Percentiles rank a stretch among this genome's conserved stretches.
Conservation (phyloP, 2,329 filamentous ascomycete species). For the Mycogone perniciosa region DNA sequence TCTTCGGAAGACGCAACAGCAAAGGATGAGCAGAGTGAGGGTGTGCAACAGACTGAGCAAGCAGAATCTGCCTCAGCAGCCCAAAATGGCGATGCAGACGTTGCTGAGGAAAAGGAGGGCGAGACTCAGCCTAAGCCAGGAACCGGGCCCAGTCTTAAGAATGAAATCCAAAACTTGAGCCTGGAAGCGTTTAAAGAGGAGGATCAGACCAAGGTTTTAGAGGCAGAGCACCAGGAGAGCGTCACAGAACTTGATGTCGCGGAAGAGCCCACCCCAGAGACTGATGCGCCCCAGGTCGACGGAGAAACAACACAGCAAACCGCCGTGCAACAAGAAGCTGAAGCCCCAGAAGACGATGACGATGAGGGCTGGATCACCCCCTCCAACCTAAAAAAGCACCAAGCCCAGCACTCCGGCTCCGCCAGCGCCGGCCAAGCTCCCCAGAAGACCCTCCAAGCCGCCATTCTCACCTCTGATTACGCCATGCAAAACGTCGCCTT, state of each 20-base stretch:
- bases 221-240: neutral
- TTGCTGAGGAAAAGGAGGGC: neutral
- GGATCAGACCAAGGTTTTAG: neutral
- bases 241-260: neutral
- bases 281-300: neutral
- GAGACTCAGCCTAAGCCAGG: slow-evolving; percentile 17
- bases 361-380: slow-evolving; percentile 88
- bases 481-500: slow-evolving; percentile 97
- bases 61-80: slow-evolving; percentile 4
- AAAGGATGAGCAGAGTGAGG: slow-evolving; percentile 6
- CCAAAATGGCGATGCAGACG: neutral
- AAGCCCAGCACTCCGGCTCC: slow-evolving; percentile 55
- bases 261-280: slow-evolving; percentile 2
- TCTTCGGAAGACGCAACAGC: slow-evolving; percentile 20
- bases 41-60: slow-evolving; percentile 21
- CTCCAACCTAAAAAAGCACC: slow-evolving; percentile 79
- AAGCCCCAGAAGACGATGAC: slow-evolving; percentile 37
- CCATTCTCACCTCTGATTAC: slow-evolving; percentile 91
- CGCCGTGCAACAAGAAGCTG: slow-evolving; percentile 23
- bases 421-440: slow-evolving; percentile 41
- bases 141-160: slow-evolving; percentile 12
- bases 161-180: slow-evolving; percentile 19
- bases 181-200: slow-evolving; percentile 13
- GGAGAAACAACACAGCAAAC: slow-evolving; percentile 16
- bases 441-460: slow-evolving; percentile 68